Evolutionary conservation across 192 early-diverging fungal species (phyloP), one percentile per base, ranked within the genome.

Genomic region (Kappamyces sp.): DNA sequence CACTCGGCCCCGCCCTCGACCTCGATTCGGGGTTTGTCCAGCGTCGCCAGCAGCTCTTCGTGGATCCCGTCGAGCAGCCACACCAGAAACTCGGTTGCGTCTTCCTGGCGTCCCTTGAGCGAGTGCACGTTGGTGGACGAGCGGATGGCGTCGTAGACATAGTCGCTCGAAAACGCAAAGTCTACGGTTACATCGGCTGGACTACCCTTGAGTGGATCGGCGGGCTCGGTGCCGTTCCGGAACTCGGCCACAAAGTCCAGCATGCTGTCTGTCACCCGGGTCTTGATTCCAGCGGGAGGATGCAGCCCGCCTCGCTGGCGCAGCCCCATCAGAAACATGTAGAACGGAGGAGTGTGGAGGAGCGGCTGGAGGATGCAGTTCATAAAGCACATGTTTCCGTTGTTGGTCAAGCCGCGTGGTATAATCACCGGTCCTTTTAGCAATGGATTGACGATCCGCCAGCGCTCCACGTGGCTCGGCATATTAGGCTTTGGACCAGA

Each of bases 321-420:
- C 55, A 92, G 86, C 47, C 72, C 87, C 10, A 74, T 76, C 1
- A 86, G 78, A 55, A 85, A 72, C 43, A 73, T 66, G 77, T 87
- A 94, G 63, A 99, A 94, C 23, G 92, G 95, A 41, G 85, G 75
- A 64, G 90, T 94, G 68, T 98, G 89, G 9, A 92, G 61, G 39
- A 99, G 78, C 3, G 95, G 89, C 76, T 99, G 97, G 40, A 99
- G 66, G 52, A 96, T 89, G 41, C 88, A 90, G 67, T 98, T 99
- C 88, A 98, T 91, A 66, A 93, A 99, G 73, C 97, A 99, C 77
- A 88, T 94, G 72, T 99, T 99, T 36, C 94, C 95, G 49, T 82
- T 89, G 69, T 99, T 99, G 51, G 94, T 84, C 40, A 99, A 79
- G 1, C 97, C 97, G 34, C 96, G 84, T 9, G 96, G 94, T 58